These are phyloP conservation scores for Coix lacrymajobi DNA, from an alignment of 176 grass and related monocot species.

Conservation along the genomic window DNA sequence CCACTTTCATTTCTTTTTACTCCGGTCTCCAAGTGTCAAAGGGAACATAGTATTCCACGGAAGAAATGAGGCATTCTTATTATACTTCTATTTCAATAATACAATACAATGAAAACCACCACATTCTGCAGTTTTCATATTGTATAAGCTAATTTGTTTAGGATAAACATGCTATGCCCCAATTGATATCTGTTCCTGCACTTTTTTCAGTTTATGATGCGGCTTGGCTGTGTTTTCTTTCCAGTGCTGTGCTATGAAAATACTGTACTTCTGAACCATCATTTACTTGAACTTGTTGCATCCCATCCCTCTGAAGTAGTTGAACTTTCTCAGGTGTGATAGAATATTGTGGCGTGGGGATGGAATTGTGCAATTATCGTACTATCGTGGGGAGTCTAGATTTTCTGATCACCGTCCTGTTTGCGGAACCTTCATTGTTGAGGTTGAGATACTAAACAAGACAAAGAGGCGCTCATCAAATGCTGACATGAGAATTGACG, in stretches of 20 bases:
- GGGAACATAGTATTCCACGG: background rate
- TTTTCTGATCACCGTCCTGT: slow-evolving; percentile 94
- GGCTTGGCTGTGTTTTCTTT: background rate
- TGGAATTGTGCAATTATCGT: slow-evolving; percentile 60
- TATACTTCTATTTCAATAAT: background rate
- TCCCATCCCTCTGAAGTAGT: background rate
- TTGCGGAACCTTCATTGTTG: slow-evolving; percentile 48
- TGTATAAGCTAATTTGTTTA: background rate
- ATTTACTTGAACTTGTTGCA: background rate
- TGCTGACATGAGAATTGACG: slow-evolving; percentile 52
- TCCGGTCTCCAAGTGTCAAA: background rate
- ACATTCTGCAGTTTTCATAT: background rate
- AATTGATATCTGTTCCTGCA: background rate
- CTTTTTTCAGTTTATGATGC: background rate
- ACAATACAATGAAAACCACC: background rate
- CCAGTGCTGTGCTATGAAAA: slow-evolving; percentile 4
- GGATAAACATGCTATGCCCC: background rate
- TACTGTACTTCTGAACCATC: background rate
- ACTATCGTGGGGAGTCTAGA: slow-evolving; percentile 63
- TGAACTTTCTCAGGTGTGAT: slow-evolving; percentile 69
- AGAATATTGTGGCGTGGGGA: slow-evolving; percentile 81
- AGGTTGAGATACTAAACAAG: slow-evolving; percentile 43
- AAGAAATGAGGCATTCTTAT: background rate
- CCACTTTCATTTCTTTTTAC: background rate
- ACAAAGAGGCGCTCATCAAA: slow-evolving; percentile 25